A percentile compares a stretch with the other conserved stretches of the same genome.
These are phyloP conservation scores for Calycina marina DNA, from an alignment of 2,329 filamentous ascomycete genomes.

Conservation along the genomic window DNA sequence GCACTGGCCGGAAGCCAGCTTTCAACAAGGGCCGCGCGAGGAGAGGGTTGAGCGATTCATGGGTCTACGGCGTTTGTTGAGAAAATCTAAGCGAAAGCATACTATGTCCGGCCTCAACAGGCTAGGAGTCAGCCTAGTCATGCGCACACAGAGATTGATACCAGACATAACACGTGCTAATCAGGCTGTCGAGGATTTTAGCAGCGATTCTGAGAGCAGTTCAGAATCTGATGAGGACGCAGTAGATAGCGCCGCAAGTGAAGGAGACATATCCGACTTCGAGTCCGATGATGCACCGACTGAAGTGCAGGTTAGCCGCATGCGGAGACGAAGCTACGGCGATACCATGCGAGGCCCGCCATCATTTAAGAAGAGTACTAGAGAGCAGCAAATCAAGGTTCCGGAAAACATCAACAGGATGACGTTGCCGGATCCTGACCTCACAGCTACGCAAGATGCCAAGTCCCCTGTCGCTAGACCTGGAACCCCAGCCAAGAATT, in stretches of 20 bases:
- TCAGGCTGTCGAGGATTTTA: constrained; percentile 30
- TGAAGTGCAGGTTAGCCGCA: constrained; percentile 3
- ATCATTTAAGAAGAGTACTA: constrained; percentile 21
- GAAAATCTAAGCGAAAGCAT: constrained; percentile 32
- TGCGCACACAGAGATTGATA: constrained; percentile 59
- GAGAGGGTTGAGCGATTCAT: constrained; percentile 32
- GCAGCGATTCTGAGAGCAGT: constrained; percentile 26
- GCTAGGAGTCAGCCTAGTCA: constrained; percentile 54
- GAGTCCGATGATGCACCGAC: constrained; percentile 17
- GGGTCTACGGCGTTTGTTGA: constrained; percentile 46
- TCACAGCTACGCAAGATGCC: constrained; percentile 1
- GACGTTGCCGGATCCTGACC: not conserved
- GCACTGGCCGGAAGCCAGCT: constrained; percentile 37
- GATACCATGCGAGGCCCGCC: constrained; percentile 23
- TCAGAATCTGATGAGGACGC: constrained; percentile 26
- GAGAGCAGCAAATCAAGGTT: constrained; percentile 17
- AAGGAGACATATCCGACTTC: constrained; percentile 27
- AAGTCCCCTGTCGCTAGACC: constrained; percentile 2
- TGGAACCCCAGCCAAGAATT: constrained; percentile 5
- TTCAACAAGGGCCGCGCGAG: constrained; percentile 33
- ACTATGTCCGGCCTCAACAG: constrained; percentile 24
- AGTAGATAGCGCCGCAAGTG: constrained; percentile 26
- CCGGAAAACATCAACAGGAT: constrained; percentile 10
- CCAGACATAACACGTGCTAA: constrained; percentile 16
- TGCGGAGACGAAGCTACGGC: constrained; percentile 26